Evolutionary conservation across 2,329 filamentous ascomycete genomes (phyloP), one percentile per base, ranked within the genome.

Genomic region (Pseudogymnoascus sp.): DNA sequence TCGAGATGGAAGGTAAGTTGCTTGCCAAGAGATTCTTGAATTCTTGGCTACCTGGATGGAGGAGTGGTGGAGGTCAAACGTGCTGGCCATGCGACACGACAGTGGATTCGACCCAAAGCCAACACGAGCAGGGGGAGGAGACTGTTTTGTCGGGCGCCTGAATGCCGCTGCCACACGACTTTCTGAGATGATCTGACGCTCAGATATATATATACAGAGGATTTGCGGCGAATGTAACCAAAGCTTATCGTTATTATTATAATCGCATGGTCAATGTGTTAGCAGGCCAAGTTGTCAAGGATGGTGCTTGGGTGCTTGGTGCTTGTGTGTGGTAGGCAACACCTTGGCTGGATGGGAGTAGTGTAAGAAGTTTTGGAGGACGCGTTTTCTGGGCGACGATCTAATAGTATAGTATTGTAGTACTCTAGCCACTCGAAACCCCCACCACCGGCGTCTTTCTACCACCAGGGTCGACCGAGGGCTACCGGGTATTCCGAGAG

Each of bases 11-110:
- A 63, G 43, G 25, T 25, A 31, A 36, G 34, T 36, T 59, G 43
- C 43, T 59, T 63, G 61, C 61, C 61, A 63, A 63, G 61, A 60
- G 43, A 60, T 63, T 60, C 23, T 53, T 60, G 59, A 40, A 21
- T 60, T 60, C 59, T 60, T 60, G 59, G 59, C 59, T 60, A 42
- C 59, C 59, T 38, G 21, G 59, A 60, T 38, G 11, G 59, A 60
- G 59, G 36, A 38, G 36, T 60, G 59, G 59, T 38, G 36, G 18
- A 38, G 71, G 49, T 56, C 34, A 56, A 56, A 56, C 49, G 49
- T 56, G 49, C 28, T 56, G 49, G 49, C 49, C 49, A 56, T 56
- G 49, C 49, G 49, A 56, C 49, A 56, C 49, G 49, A 34, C 49
- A 34, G 49, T 56, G 49, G 49, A 56, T 56, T 56, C 49, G 9